A percentile compares a stretch with the other conserved stretches of the same genome.
phyloP scores from a whole-genome alignment of 2,329 filamentous ascomycete species.

The Ophiocordyceps robertsii region DNA sequence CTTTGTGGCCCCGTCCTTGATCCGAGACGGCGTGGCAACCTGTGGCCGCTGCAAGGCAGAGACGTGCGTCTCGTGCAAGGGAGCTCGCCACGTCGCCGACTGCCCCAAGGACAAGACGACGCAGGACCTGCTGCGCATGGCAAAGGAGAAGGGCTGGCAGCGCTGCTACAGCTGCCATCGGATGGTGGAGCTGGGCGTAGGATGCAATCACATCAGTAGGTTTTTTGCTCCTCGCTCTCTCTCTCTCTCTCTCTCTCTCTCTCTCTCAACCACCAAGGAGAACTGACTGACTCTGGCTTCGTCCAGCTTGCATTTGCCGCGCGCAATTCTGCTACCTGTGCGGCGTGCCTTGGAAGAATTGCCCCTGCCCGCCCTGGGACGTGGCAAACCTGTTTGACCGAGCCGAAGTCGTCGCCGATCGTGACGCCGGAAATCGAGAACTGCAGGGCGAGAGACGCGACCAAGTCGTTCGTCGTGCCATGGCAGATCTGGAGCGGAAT shows the following conservation, averaged over 20 bases:
- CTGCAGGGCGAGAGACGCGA: neutral
- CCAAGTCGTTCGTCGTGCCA: neutral
- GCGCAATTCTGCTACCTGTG: slow-evolving; percentile 37
- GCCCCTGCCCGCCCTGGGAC: slow-evolving; percentile 22
- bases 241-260: no score
- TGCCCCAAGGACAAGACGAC: slow-evolving; percentile 30
- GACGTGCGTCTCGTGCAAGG: slow-evolving; percentile 42
- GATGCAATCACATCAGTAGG: slow-evolving; percentile 48
- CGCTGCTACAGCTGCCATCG: slow-evolving; percentile 30
- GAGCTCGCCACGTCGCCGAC: slow-evolving; percentile 23
- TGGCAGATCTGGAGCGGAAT: neutral
- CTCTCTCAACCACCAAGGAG: neutral
- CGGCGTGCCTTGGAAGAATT: slow-evolving; percentile 26
- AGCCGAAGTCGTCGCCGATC: neutral
- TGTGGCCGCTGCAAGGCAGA: slow-evolving; percentile 26
- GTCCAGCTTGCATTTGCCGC: slow-evolving; percentile 28
- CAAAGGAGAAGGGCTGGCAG: slow-evolving; percentile 33
- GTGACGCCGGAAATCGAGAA: neutral
- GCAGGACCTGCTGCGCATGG: slow-evolving; percentile 25
- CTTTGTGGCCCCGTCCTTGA: slow-evolving; percentile 27
- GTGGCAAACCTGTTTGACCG: slow-evolving; percentile 10
- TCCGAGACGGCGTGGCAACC: slow-evolving; percentile 18
- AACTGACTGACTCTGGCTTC: neutral
- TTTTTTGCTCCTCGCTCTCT: no score
- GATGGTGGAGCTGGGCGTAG: slow-evolving; percentile 33